A percentile compares a stretch with the other conserved stretches of the same genome.
These are phyloP conservation scores for Henckelia pumila DNA, from an alignment of 257 asterid genomes.

Conservation along the genomic window DNA sequence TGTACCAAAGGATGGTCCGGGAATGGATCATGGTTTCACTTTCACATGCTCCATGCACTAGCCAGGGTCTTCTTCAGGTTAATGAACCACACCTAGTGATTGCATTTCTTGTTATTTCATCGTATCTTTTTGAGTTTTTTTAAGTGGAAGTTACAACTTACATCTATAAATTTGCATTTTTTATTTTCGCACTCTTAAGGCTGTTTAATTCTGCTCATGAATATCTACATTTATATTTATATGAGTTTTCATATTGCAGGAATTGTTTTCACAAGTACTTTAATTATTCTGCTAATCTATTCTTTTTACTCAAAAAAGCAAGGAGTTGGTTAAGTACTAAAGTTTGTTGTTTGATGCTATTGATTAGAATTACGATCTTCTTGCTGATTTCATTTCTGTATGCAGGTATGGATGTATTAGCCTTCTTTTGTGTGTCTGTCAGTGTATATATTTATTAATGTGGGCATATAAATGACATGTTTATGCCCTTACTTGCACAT, in stretches of 20 bases:
- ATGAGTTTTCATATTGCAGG: neutral
- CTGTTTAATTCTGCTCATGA: neutral
- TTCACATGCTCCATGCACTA: slow-evolving; percentile 98
- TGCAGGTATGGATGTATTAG: neutral
- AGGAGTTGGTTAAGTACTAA: neutral
- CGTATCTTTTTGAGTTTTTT: neutral
- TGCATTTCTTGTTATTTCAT: slow-evolving; percentile 10
- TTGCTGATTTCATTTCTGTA: neutral
- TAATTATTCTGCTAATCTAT: too few relatives aligned
- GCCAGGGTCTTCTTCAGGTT: slow-evolving; percentile 99
- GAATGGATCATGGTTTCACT: slow-evolving; percentile 95
- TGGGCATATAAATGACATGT: neutral
- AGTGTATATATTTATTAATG: too few relatives aligned
- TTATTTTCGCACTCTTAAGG: neutral
- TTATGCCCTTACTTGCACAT: neutral
- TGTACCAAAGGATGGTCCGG: slow-evolving; percentile 86
- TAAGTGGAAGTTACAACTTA: neutral
- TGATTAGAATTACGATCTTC: neutral
- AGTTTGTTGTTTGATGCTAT: neutral
- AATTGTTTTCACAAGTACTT: neutral
- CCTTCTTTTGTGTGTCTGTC: neutral
- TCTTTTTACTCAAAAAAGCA: too few relatives aligned
- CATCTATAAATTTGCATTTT: slow-evolving; percentile 16
- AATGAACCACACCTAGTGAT: slow-evolving; percentile 13
- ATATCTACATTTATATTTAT: too few relatives aligned